phyloP scores from a whole-genome alignment of 164 flowering plant genomes.

The Stephania japonica region DNA sequence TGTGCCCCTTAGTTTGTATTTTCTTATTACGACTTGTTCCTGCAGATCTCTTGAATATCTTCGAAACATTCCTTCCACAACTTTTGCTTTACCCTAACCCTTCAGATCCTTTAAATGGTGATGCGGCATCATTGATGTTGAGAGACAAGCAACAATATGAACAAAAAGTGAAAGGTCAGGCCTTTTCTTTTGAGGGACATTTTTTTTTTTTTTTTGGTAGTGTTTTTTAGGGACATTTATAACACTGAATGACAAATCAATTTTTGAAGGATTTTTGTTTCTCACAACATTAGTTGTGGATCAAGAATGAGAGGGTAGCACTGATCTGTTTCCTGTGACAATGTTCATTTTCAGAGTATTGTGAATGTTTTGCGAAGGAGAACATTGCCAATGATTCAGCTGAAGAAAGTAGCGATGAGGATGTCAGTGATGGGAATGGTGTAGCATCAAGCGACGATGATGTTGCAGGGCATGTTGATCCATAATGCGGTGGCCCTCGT shows the following conservation, averaged over 20 bases:
- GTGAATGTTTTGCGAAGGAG: constrained; percentile 47
- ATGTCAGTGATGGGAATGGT: constrained; percentile 29
- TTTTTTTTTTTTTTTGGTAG: too few relatives aligned
- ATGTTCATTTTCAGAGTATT: constrained; percentile 35
- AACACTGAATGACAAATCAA: not conserved
- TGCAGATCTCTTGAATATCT: constrained; percentile 70
- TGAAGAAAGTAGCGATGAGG: constrained; percentile 42
- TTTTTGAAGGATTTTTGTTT: not conserved
- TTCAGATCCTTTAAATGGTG: constrained; percentile 70
- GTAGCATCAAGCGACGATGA: constrained; percentile 29
- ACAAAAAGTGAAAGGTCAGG: constrained; percentile 61
- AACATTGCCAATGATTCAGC: constrained; percentile 17
- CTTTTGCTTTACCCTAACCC: constrained; percentile 78
- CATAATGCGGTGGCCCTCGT: constrained; percentile 16
- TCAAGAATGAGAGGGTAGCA: not conserved
- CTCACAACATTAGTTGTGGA: not conserved
- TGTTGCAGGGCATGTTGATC: constrained; percentile 37
- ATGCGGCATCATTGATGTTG: constrained; percentile 77
- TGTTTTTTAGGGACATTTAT: not conserved
- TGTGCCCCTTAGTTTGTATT: not conserved
- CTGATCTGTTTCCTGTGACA: constrained; percentile 1
- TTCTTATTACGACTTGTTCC: constrained; percentile 11
- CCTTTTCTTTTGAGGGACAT: not conserved
- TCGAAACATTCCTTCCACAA: constrained; percentile 76
- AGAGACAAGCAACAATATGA: constrained; percentile 57